Evolutionary conservation across 495 filamentous ascomycete species (phyloP).

Genomic region (Delitschia confertaspora): DNA sequence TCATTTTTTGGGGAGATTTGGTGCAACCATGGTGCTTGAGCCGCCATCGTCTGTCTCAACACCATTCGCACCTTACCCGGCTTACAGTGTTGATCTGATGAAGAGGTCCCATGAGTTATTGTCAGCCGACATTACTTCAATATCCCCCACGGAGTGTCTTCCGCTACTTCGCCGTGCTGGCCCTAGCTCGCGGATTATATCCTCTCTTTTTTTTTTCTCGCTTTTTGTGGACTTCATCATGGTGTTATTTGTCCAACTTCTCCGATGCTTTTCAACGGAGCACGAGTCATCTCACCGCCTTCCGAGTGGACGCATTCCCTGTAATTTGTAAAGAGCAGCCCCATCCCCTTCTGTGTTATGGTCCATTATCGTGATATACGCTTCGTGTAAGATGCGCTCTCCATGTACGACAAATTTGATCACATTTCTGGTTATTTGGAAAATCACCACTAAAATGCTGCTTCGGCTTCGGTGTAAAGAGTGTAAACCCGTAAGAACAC

Average conservation of each 20-base stretch:
- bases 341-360: slow-evolving; percentile 19
- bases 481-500: too few relatives aligned
- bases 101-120: too few relatives aligned
- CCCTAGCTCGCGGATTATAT: slow-evolving; percentile 15
- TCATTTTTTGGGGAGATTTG: too few relatives aligned
- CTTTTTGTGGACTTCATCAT: too few relatives aligned
- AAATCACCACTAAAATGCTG: too few relatives aligned
- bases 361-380: slow-evolving; percentile 21
- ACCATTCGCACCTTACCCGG: slow-evolving; percentile 8
- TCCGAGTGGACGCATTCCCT: too few relatives aligned
- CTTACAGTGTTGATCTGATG: too few relatives aligned
- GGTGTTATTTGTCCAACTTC: slow-evolving; percentile 26
- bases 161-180: slow-evolving; percentile 14
- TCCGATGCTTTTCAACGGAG: slow-evolving; percentile 7
- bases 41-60: slow-evolving; percentile 8
- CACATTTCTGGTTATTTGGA: too few relatives aligned
- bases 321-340: slow-evolving; percentile 2
- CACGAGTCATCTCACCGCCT: slow-evolving; percentile 29
- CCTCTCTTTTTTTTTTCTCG: slow-evolving; percentile 1
- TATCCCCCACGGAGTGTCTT: neutral
- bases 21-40: too few relatives aligned
- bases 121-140: too few relatives aligned
- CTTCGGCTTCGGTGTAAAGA: too few relatives aligned
- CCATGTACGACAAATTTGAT: too few relatives aligned
- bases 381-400: slow-evolving; percentile 22